Evolutionary conservation across 208 protist genomes (phyloP).

Genomic region (Blechomonas ayalai): DNA sequence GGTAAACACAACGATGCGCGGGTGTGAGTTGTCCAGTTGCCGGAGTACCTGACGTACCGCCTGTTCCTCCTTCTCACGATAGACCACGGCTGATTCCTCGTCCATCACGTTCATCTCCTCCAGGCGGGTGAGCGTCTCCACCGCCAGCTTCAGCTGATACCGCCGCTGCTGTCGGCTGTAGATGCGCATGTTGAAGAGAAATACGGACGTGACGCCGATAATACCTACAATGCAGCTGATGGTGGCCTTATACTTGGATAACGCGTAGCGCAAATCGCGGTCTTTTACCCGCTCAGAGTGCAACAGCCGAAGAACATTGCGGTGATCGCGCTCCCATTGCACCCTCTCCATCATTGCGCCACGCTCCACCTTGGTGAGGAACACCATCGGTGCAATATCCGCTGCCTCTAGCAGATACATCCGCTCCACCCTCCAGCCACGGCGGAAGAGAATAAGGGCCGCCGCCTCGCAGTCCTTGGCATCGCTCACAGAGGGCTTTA

Average conservation of each 20-base stretch:
- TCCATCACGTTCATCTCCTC: neutral
- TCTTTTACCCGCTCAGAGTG: slow-evolving; percentile 51
- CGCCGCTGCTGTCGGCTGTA: slow-evolving; percentile 40
- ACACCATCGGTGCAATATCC: slow-evolving; percentile 40
- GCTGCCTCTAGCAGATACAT: slow-evolving; percentile 66
- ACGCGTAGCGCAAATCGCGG: slow-evolving; percentile 32
- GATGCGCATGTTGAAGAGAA: slow-evolving; percentile 38
- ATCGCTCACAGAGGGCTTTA: slow-evolving; percentile 59
- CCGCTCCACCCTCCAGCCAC: slow-evolving; percentile 71
- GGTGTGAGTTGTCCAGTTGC: slow-evolving; percentile 50
- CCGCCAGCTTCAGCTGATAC: slow-evolving; percentile 41
- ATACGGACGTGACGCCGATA: slow-evolving; percentile 46
- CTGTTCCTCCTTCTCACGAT: slow-evolving; percentile 40
- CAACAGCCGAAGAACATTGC: slow-evolving; percentile 29
- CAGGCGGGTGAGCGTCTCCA: slow-evolving; percentile 31
- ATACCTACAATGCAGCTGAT: slow-evolving; percentile 52
- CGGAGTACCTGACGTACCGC: slow-evolving; percentile 45
- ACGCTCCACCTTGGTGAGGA: slow-evolving; percentile 36
- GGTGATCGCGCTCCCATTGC: slow-evolving; percentile 56
- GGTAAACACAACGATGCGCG: slow-evolving; percentile 59
- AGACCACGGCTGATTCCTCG: slow-evolving; percentile 6
- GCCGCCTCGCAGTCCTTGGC: slow-evolving; percentile 50
- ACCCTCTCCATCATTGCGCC: slow-evolving; percentile 41
- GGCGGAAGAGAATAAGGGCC: slow-evolving; percentile 65
- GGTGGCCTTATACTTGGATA: slow-evolving; percentile 63